A percentile compares a stretch with the other conserved stretches of the same genome.
Conservation (phyloP, 164 flowering plant genomes). For the Taxillus chinensis region DNA sequence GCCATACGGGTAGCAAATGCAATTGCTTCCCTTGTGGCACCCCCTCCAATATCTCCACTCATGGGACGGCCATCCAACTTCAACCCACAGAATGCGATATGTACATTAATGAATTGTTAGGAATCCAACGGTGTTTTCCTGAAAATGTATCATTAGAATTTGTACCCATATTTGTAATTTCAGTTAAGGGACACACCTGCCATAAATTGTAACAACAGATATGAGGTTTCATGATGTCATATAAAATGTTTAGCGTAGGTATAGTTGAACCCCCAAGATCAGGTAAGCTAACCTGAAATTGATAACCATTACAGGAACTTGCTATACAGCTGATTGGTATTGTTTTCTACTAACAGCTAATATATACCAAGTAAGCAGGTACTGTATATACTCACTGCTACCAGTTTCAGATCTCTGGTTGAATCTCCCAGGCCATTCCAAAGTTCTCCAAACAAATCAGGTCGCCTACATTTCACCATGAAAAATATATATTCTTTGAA, state of each 20-base stretch:
- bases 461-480: slow-evolving; percentile 30
- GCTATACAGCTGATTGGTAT: too few relatives aligned
- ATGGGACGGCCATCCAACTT: slow-evolving; percentile 96
- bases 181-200: slow-evolving; percentile 42
- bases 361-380: background rate
- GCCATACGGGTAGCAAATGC: slow-evolving; percentile 56
- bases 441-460: slow-evolving; percentile 30
- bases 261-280: slow-evolving; percentile 42
- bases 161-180: background rate
- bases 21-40: slow-evolving; percentile 70
- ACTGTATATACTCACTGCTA: slow-evolving; percentile 48
- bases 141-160: background rate
- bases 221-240: slow-evolving; percentile 46
- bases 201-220: slow-evolving; percentile 65
- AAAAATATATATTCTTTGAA: background rate
- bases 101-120: background rate
- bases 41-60: slow-evolving; percentile 93
- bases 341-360: too few relatives aligned
- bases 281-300: slow-evolving; percentile 75
- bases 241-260: slow-evolving; percentile 41
- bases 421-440: slow-evolving; percentile 57
- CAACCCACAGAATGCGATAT: slow-evolving; percentile 2
- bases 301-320: background rate
- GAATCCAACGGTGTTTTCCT: background rate
- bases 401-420: slow-evolving; percentile 35